Evolutionary conservation across 2,329 filamentous ascomycete species (phyloP).

Genomic region (Metarhizium robertsii): DNA sequence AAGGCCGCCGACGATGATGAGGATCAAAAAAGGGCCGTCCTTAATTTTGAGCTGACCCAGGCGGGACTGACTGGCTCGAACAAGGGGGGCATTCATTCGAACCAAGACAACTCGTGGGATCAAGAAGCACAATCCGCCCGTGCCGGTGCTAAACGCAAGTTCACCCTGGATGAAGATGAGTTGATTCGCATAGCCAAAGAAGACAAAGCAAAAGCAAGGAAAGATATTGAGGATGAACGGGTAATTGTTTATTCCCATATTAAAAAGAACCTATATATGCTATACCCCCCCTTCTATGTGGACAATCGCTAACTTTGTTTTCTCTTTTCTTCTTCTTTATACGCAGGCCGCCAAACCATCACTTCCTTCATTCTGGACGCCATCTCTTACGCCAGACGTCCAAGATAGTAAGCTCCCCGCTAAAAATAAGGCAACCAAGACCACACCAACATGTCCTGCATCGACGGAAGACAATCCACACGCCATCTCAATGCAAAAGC

Average conservation of each 20-base stretch:
- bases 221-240: constrained; percentile 64
- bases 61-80: constrained; percentile 48
- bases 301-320: neutral
- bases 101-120: neutral
- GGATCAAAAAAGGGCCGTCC: constrained; percentile 58
- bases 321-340: neutral
- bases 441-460: constrained; percentile 66
- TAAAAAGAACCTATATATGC: neutral
- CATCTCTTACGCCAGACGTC: constrained; percentile 61
- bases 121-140: constrained; percentile 2
- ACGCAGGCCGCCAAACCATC: constrained; percentile 52
- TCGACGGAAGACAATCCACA: constrained; percentile 60
- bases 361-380: constrained; percentile 88
- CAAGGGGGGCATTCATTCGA: constrained; percentile 24
- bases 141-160: constrained; percentile 57
- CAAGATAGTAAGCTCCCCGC: constrained; percentile 40
- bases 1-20: constrained; percentile 56
- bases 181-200: constrained; percentile 58
- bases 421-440: constrained; percentile 53
- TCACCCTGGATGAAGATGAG: constrained; percentile 64
- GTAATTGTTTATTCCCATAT: constrained; percentile 23
- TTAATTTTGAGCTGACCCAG: constrained; percentile 79
- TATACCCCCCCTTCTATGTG: neutral
- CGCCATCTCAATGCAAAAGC: constrained; percentile 64
- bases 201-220: constrained; percentile 61